These are phyloP conservation scores for Penicillium sp. DNA, from an alignment of 2,329 filamentous ascomycete species.

Conservation along the genomic window DNA sequence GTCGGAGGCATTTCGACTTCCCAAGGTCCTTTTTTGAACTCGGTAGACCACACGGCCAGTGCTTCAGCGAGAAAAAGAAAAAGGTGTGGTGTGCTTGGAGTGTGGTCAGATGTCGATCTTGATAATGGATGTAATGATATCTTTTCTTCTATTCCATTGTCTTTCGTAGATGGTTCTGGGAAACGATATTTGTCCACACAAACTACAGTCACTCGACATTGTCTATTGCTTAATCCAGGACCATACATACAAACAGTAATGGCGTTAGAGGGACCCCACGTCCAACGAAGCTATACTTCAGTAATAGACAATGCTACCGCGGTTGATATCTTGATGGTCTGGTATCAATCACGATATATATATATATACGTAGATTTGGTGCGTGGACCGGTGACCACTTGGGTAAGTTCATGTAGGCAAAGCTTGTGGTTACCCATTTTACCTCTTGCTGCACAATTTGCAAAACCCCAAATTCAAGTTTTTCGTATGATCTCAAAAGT, in stretches of 20 bases:
- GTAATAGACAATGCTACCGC: background rate
- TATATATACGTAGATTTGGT: background rate
- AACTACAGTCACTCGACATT: background rate
- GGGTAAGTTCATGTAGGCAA: background rate
- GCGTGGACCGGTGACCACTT: background rate
- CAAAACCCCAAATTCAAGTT: too few relatives aligned
- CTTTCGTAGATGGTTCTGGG: background rate
- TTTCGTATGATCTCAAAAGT: too few relatives aligned
- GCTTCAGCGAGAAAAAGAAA: slow-evolving; percentile 13
- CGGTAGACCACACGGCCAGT: background rate
- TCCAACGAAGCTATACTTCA: background rate
- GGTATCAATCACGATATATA: background rate
- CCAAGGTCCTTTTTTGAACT: background rate
- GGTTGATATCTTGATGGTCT: background rate
- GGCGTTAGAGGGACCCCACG: background rate
- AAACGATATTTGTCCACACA: background rate
- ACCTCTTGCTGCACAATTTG: too few relatives aligned
- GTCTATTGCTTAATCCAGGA: background rate
- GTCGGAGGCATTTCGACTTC: background rate
- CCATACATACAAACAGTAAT: background rate
- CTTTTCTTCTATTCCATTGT: slow-evolving; percentile 9
- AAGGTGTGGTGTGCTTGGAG: slow-evolving; percentile 15
- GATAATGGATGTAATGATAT: slow-evolving; percentile 35
- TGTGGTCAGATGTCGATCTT: slow-evolving; percentile 25
- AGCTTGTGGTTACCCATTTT: background rate